Percentiles rank a stretch among this genome's conserved stretches.
These are phyloP conservation scores for Thamnidium elegans DNA, from an alignment of 192 early-diverging fungal genomes.

Conservation along the genomic window DNA sequence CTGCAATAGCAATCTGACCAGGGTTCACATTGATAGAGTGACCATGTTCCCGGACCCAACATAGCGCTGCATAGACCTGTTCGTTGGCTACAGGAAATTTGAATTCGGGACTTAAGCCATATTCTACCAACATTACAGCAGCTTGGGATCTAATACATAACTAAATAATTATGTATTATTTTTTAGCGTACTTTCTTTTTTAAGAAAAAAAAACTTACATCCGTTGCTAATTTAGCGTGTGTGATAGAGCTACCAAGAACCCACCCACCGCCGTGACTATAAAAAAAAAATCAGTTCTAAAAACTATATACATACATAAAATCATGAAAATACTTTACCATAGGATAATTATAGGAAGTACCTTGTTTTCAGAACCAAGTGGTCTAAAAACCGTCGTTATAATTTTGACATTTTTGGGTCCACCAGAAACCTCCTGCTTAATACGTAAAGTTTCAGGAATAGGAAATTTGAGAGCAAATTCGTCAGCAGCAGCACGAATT, in stretches of 20 bases:
- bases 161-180: not conserved
- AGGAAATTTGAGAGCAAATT: not conserved
- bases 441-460: not conserved
- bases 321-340: not conserved
- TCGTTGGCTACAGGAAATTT: slow-evolving; percentile 17
- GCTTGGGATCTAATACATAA: not conserved
- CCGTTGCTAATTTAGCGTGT: slow-evolving; percentile 2
- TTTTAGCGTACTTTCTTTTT: not conserved
- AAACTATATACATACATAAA: too few relatives aligned
- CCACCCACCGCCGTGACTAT: slow-evolving; percentile 11
- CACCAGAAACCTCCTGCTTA: not conserved
- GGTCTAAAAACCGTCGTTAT: not conserved
- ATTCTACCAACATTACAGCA: slow-evolving; percentile 20
- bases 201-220: not conserved
- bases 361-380: not conserved
- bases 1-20: slow-evolving; percentile 11
- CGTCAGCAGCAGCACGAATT: not conserved
- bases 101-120: slow-evolving; percentile 12
- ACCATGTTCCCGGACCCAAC: slow-evolving; percentile 7
- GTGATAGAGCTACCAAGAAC: not conserved
- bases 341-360: not conserved
- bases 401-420: not conserved
- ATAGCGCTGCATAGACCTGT: slow-evolving; percentile 20
- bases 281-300: not conserved
- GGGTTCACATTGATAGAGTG: slow-evolving; percentile 9